Percentiles rank a stretch among this genome's conserved stretches.
Conservation (phyloP, 192 early-diverging fungal genomes). For the Entomortierella lignicola region DNA sequence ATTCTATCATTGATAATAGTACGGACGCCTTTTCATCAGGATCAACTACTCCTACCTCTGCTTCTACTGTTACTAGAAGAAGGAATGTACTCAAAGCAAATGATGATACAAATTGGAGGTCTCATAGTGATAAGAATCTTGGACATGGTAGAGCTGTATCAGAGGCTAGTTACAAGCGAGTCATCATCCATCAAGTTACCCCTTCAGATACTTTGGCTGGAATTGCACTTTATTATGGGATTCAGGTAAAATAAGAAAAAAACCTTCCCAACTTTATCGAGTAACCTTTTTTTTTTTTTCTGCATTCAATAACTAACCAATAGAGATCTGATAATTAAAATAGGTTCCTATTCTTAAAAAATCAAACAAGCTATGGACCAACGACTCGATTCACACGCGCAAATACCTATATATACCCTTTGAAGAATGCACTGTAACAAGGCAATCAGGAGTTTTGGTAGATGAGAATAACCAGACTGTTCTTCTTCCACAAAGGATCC, state of each 20-base stretch:
- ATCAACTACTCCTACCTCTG: too few species aligned
- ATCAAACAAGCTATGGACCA: constrained; percentile 63
- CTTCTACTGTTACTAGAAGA: constrained; percentile 8
- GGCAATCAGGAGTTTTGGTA: constrained; percentile 23
- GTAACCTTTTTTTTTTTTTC: background rate
- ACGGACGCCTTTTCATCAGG: background rate
- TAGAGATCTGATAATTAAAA: background rate
- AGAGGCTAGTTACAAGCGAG: constrained; percentile 12
- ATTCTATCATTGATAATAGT: background rate
- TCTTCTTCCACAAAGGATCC: constrained; percentile 26
- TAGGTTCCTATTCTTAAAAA: constrained; percentile 56
- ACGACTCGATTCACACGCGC: constrained; percentile 63
- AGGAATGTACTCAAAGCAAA: constrained; percentile 13
- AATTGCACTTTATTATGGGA: constrained; percentile 62
- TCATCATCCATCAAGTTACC: constrained; percentile 58
- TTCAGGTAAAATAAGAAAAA: constrained; percentile 38
- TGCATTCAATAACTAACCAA: too few species aligned
- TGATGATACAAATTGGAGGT: constrained; percentile 6
- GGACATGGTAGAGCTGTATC: background rate
- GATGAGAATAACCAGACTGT: constrained; percentile 36
- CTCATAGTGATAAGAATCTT: background rate
- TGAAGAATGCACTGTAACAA: constrained; percentile 49
- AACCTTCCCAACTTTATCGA: too few species aligned
- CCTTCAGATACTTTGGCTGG: constrained; percentile 60
- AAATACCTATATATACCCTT: constrained; percentile 64